Conservation (phyloP, 768 basidiomycete genomes). For the Grammothele lineata region DNA sequence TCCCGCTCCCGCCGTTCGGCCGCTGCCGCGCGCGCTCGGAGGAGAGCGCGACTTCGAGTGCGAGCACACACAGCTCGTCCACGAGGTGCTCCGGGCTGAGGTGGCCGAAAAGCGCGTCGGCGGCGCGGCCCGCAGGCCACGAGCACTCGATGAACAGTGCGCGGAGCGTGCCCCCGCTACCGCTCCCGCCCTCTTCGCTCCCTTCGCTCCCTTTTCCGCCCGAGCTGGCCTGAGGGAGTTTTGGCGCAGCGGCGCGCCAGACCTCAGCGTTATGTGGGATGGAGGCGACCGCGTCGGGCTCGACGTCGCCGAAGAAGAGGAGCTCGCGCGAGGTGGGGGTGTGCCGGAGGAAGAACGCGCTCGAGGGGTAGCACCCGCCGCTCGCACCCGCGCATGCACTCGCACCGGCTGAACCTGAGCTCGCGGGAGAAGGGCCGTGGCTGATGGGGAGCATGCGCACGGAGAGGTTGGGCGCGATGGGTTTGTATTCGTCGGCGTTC, state of each 20-base stretch:
- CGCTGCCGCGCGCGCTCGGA: conserved; percentile 23
- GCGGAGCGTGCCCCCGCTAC: conserved; percentile 56
- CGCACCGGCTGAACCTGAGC: too few relatives aligned
- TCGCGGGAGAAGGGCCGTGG: conserved; percentile 48
- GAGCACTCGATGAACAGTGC: conserved; percentile 97
- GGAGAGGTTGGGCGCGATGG: conserved; percentile 52
- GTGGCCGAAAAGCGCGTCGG: conserved; percentile 77
- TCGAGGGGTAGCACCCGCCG: conserved; percentile 62
- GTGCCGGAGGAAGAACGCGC: conserved; percentile 83
- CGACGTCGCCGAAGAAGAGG: conserved; percentile 93
- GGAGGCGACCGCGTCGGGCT: conserved; percentile 71
- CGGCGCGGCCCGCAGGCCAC: conserved; percentile 67
- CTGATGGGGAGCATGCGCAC: conserved; percentile 65
- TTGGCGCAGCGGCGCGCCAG: conserved; percentile 79
- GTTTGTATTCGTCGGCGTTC: conserved; percentile 47
- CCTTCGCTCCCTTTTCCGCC: too few relatives aligned
- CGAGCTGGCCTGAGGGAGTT: conserved; percentile 55
- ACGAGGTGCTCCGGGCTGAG: conserved; percentile 77
- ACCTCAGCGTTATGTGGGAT: conserved; percentile 59
- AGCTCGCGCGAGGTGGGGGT: conserved; percentile 63
- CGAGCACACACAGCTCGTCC: conserved; percentile 68
- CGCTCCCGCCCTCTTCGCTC: too few relatives aligned
- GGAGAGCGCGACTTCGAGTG: conserved; percentile 56
- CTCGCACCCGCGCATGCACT: too few relatives aligned
- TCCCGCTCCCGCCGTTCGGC: conserved; percentile 10